Conservation (phyloP, 257 asterid species). For the Salvia rosmarinus region DNA sequence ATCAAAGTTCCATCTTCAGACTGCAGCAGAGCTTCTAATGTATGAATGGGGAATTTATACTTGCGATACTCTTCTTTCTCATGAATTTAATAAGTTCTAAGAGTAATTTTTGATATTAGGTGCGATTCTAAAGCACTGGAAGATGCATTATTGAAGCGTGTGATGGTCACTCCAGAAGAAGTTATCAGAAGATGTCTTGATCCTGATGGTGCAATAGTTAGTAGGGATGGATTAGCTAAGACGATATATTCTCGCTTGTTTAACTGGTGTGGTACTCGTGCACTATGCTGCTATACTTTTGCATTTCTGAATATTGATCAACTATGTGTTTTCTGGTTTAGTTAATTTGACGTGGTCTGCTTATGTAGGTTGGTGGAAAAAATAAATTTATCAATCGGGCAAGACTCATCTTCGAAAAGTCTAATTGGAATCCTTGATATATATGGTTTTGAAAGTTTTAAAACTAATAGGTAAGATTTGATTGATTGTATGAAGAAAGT, state of each 20-base stretch:
- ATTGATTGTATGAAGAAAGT: background rate
- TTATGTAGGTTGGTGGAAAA: conserved; percentile 80
- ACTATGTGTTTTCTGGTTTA: conserved; percentile 11
- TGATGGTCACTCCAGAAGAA: conserved; percentile 95
- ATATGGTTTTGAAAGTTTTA: conserved; percentile 93
- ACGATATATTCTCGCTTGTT: conserved; percentile 84
- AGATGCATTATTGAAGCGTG: conserved; percentile 88
- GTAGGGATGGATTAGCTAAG: conserved; percentile 93
- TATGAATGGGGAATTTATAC: conserved; percentile 36
- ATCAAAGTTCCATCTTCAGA: conserved; percentile 78
- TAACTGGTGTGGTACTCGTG: conserved; percentile 61
- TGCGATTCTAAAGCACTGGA: conserved; percentile 69
- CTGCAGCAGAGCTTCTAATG: conserved; percentile 83
- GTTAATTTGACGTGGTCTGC: conserved; percentile 33
- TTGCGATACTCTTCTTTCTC: conserved; percentile 20
- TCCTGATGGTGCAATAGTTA: conserved; percentile 76
- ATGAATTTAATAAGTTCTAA: conserved; percentile 13
- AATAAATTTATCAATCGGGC: conserved; percentile 83
- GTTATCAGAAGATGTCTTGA: conserved; percentile 94
- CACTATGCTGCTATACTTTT: conserved; percentile 17
- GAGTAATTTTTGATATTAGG: conserved; percentile 46
- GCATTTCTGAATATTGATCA: conserved; percentile 10
- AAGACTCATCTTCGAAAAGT: conserved; percentile 64
- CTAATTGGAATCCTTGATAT: conserved; percentile 94
- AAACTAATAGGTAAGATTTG: conserved; percentile 66